Conservation (phyloP, 1,284 basidiomycete species). For the Leccinum angustisporum region DNA sequence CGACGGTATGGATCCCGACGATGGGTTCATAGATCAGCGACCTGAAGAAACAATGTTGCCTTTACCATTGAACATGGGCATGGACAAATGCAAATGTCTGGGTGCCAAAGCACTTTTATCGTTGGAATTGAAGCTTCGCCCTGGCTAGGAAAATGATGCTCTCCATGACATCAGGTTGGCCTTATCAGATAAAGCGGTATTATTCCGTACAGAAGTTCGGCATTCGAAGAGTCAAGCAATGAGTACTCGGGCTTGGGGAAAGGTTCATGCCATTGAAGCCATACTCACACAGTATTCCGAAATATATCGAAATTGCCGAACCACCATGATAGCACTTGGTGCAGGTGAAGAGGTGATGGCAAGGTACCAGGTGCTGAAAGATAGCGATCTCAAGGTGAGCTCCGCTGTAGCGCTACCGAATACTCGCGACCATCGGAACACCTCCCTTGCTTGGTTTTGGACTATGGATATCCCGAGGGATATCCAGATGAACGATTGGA, state of each 20-base stretch:
- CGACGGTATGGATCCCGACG: not conserved
- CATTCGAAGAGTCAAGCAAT: not conserved
- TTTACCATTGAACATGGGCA: not conserved
- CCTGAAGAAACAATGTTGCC: not conserved
- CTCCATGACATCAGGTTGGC: not conserved
- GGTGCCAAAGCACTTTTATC: not conserved
- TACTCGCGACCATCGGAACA: not conserved
- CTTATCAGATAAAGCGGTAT: not conserved
- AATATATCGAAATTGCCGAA: not conserved
- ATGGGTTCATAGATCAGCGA: not conserved
- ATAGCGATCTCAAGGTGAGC: not conserved
- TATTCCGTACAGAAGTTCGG: not conserved
- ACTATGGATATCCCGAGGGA: not conserved
- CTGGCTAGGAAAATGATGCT: not conserved
- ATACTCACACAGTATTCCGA: not conserved
- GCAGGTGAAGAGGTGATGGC: not conserved
- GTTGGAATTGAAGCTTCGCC: not conserved
- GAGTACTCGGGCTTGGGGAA: not conserved
- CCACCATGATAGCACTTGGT: not conserved
- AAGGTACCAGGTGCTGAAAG: not conserved
- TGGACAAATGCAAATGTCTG: not conserved
- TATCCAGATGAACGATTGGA: not conserved
- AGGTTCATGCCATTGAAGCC: not conserved
- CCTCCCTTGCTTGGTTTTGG: slow-evolving; percentile 1
- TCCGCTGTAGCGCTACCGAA: not conserved